These are phyloP conservation scores for Xerocomus spinulosus DNA, from an alignment of 768 basidiomycete species.

Conservation along the genomic window DNA sequence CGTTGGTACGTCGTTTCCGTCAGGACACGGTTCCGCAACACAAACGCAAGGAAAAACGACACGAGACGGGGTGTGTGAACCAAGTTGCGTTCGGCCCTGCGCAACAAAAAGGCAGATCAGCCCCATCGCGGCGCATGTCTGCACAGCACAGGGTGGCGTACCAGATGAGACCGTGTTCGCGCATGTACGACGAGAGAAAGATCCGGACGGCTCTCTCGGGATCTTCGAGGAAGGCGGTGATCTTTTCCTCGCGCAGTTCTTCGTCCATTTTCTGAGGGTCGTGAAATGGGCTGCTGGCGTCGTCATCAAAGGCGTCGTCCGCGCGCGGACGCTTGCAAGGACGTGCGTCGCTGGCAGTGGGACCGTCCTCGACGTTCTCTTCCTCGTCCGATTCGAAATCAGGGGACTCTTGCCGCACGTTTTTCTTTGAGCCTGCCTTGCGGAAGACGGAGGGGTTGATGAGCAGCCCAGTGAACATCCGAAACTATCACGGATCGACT, in stretches of 20 bases:
- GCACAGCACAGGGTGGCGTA: too few species aligned
- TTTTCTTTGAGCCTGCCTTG: slow-evolving; percentile 30
- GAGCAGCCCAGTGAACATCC: slow-evolving; percentile 56
- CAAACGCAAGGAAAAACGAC: slow-evolving; percentile 55
- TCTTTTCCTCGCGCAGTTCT: slow-evolving; percentile 39
- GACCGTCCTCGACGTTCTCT: slow-evolving; percentile 7
- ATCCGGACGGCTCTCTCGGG: slow-evolving; percentile 55
- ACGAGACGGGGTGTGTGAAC: slow-evolving; percentile 49
- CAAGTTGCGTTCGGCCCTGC: slow-evolving; percentile 48
- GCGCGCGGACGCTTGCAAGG: slow-evolving; percentile 26
- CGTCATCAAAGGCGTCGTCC: slow-evolving; percentile 12
- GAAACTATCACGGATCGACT: slow-evolving; percentile 46
- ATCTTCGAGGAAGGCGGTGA: slow-evolving; percentile 54
- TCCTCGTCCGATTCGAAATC: slow-evolving; percentile 34
- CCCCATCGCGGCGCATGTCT: too few species aligned
- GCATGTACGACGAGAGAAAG: slow-evolving; percentile 68
- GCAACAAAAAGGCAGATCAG: too few species aligned
- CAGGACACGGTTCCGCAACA: slow-evolving; percentile 53
- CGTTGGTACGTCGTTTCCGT: slow-evolving; percentile 44
- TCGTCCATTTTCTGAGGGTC: slow-evolving; percentile 33
- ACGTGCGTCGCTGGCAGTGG: background rate
- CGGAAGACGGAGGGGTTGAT: slow-evolving; percentile 38
- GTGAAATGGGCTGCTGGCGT: slow-evolving; percentile 31
- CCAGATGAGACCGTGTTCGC: slow-evolving; percentile 67
- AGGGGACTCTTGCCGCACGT: slow-evolving; percentile 28